Evolutionary conservation across 345 rosid genomes (phyloP).

Genomic region (Linum trigynum): DNA sequence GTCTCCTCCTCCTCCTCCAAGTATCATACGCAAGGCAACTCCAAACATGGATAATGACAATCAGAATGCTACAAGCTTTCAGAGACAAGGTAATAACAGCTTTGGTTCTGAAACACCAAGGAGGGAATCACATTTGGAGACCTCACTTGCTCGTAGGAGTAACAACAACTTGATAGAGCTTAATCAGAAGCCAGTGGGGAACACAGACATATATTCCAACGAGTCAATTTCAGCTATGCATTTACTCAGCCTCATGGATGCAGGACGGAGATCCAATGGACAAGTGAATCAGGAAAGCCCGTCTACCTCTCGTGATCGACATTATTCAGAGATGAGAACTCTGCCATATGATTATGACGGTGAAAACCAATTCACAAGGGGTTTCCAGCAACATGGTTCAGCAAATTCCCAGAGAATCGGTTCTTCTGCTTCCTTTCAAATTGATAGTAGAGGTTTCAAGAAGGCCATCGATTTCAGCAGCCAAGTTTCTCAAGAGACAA

Average conservation of each 20-base stretch:
- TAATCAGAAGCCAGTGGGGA: constrained; percentile 22
- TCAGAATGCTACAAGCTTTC: constrained; percentile 31
- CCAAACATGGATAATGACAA: constrained; percentile 24
- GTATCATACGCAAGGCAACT: constrained; percentile 21
- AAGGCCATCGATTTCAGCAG: constrained; percentile 20
- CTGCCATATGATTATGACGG: constrained; percentile 27
- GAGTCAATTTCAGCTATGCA: constrained; percentile 88
- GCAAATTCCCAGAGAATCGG: constrained; percentile 29
- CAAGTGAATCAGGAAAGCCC: constrained; percentile 41
- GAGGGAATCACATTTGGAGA: constrained; percentile 24
- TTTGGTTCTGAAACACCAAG: constrained; percentile 29
- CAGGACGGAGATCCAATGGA: constrained; percentile 40
- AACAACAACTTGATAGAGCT: constrained; percentile 26
- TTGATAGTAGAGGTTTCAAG: constrained; percentile 28
- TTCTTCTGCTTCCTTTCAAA: constrained; percentile 40
- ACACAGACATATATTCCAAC: constrained; percentile 48
- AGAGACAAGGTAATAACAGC: constrained; percentile 36
- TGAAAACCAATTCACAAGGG: constrained; percentile 30
- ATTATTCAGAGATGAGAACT: constrained; percentile 30
- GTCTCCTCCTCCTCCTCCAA: constrained; percentile 25
- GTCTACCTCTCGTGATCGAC: constrained; percentile 34
- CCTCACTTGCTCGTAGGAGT: constrained; percentile 42
- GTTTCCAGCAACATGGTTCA: constrained; percentile 24
- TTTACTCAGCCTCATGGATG: constrained; percentile 90
- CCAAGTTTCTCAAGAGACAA: constrained; percentile 43